phyloP scores from a whole-genome alignment of 2,329 filamentous ascomycete genomes.

The Didymosphaeria variabile region DNA sequence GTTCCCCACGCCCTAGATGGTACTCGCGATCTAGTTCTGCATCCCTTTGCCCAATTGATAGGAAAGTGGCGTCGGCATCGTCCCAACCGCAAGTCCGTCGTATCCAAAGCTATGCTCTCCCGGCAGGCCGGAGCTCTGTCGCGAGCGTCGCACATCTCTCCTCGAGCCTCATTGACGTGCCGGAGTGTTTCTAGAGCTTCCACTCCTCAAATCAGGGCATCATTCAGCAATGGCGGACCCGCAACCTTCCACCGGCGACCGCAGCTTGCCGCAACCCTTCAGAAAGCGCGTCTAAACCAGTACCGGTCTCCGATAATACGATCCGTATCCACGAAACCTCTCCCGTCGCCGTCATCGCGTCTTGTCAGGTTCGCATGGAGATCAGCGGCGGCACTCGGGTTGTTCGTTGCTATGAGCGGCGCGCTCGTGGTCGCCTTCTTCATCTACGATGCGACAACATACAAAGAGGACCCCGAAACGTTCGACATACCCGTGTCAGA shows the following conservation, averaged over 20 bases:
- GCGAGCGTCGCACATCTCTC: slow-evolving; percentile 34
- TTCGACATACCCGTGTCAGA: slow-evolving; percentile 85
- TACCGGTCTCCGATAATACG: slow-evolving; percentile 32
- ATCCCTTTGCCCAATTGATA: slow-evolving; percentile 25
- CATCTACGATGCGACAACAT: slow-evolving; percentile 91
- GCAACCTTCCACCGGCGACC: slow-evolving; percentile 34
- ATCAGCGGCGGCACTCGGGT: slow-evolving; percentile 75
- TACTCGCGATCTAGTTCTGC: slow-evolving; percentile 4
- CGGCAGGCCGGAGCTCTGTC: slow-evolving; percentile 42
- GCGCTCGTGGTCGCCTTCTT: slow-evolving; percentile 83
- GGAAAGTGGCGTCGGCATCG: slow-evolving; percentile 12
- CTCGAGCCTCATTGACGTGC: slow-evolving; percentile 27
- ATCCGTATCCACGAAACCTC: slow-evolving; percentile 40
- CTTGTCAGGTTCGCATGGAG: slow-evolving; percentile 69
- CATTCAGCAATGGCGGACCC: slow-evolving; percentile 38
- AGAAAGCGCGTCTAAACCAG: slow-evolving; percentile 28
- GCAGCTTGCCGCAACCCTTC: slow-evolving; percentile 31
- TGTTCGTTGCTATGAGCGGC: slow-evolving; percentile 76
- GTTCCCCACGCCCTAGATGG: slow-evolving; percentile 20
- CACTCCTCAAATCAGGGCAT: slow-evolving; percentile 30
- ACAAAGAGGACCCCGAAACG: slow-evolving; percentile 73
- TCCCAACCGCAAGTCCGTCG: slow-evolving; percentile 12
- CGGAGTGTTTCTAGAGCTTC: slow-evolving; percentile 16
- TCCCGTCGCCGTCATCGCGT: slow-evolving; percentile 44
- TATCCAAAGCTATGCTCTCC: slow-evolving; percentile 36